Percentiles rank a stretch among this genome's conserved stretches.
These are phyloP conservation scores for Torulaspora globosa DNA, from an alignment of 1,139 yeast species.

Conservation along the genomic window DNA sequence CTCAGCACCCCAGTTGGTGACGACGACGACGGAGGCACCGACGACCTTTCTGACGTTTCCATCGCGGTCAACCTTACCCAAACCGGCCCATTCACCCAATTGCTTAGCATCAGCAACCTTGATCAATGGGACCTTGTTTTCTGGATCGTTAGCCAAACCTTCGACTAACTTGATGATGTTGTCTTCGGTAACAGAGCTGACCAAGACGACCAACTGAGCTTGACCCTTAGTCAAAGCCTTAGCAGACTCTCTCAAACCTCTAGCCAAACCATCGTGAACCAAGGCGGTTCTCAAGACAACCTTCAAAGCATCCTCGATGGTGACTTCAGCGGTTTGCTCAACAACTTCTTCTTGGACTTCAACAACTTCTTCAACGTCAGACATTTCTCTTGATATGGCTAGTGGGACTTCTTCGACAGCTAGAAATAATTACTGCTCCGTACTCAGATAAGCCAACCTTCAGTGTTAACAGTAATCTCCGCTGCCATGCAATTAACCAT, in stretches of 20 bases:
- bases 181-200: constrained; percentile 98
- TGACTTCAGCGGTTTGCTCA: constrained; percentile 80
- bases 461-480: not conserved
- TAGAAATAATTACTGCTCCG: constrained; percentile 62
- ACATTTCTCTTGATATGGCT: constrained; percentile 41
- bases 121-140: constrained; percentile 94
- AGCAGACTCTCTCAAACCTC: constrained; percentile 99
- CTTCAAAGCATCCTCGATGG: constrained; percentile 98
- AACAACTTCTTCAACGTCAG: constrained; percentile 80
- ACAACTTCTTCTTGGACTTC: constrained; percentile 77
- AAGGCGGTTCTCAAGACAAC: constrained; percentile 97
- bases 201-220: constrained; percentile 96
- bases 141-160: constrained; percentile 98
- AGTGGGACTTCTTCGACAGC: constrained; percentile 85
- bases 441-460: constrained; percentile 28
- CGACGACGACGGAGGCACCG: constrained; percentile 99
- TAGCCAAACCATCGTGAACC: constrained; percentile 99
- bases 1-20: constrained; percentile 99
- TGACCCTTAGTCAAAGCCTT: constrained; percentile 97
- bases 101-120: constrained; percentile 99
- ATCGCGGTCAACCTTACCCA: constrained; percentile 99
- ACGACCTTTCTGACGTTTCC: constrained; percentile 99
- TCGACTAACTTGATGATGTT: constrained; percentile 96
- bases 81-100: constrained; percentile 99
- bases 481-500: not conserved